Evolutionary conservation across 176 grass and related monocot genomes (phyloP).

Genomic region (Themeda triandra): DNA sequence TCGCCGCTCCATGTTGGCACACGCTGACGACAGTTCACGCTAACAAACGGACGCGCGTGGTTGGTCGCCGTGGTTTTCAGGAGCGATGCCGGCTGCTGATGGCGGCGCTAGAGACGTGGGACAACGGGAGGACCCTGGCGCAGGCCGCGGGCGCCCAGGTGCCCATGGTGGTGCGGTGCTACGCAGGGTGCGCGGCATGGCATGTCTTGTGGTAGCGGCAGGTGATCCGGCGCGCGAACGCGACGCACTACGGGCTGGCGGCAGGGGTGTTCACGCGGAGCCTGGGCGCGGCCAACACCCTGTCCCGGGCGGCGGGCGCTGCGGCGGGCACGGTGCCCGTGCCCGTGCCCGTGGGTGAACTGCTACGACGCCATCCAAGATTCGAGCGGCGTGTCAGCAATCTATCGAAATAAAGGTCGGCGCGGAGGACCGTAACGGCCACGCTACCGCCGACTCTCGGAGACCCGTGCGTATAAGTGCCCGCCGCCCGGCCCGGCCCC

Average conservation of each 20-base stretch:
- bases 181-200: conserved; percentile 92
- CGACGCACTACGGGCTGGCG: conserved; percentile 55
- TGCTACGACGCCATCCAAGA: conserved; percentile 75
- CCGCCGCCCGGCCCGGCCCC: no score
- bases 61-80: no score
- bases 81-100: conserved; percentile 76
- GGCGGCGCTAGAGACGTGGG: conserved; percentile 96
- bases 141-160: conserved; percentile 57
- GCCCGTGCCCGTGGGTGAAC: conserved; percentile 94
- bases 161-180: conserved; percentile 77
- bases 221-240: conserved; percentile 71
- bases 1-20: neutral
- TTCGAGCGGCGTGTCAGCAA: no score
- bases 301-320: conserved; percentile 70
- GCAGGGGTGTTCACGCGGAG: conserved; percentile 85
- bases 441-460: no score
- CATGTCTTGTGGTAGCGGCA: conserved; percentile 73
- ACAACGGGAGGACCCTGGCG: conserved; percentile 83
- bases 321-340: conserved; percentile 60
- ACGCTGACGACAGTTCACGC: neutral
- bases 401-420: no score
- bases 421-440: no score
- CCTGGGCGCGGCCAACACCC: conserved; percentile 70
- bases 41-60: neutral
- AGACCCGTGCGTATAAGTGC: no score